A percentile compares a stretch with the other conserved stretches of the same genome.
Evolutionary conservation across 805 yeast species (phyloP).

Genomic region (Candida ovalis): DNA sequence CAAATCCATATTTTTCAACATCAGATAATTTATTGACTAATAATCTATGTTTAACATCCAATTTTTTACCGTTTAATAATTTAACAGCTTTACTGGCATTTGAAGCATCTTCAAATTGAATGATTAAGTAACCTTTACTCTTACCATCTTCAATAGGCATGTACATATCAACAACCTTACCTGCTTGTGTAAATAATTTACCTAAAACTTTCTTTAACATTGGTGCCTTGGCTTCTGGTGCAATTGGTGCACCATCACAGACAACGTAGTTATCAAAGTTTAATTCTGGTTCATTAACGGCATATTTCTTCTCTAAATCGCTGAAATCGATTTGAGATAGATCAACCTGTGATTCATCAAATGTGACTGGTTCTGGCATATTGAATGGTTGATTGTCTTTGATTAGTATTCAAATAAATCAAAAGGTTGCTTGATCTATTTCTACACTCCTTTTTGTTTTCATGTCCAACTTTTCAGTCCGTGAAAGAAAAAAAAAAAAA

Average conservation of each 20-base stretch:
- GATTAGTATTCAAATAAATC: too few species aligned
- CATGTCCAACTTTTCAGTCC: too few species aligned
- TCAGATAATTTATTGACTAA: constrained; percentile 79
- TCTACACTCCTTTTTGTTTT: too few species aligned
- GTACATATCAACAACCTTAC: constrained; percentile 72
- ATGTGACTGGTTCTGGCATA: constrained; percentile 22
- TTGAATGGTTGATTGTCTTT: constrained; percentile 4
- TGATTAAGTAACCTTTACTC: constrained; percentile 83
- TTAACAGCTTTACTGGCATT: constrained; percentile 77
- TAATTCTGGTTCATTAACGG: constrained; percentile 51
- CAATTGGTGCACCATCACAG: constrained; percentile 93
- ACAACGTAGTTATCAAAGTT: constrained; percentile 76
- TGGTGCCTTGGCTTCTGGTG: constrained; percentile 84
- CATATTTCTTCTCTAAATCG: constrained; percentile 77
- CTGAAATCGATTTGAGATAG: constrained; percentile 66
- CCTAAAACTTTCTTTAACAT: constrained; percentile 79
- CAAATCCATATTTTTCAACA: constrained; percentile 71
- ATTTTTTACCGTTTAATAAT: constrained; percentile 79
- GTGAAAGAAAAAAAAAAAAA: too few species aligned
- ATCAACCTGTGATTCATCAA: constrained; percentile 42
- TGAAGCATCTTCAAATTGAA: constrained; percentile 67
- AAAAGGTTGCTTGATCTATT: too few species aligned
- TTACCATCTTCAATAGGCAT: constrained; percentile 79
- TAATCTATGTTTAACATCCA: constrained; percentile 90
- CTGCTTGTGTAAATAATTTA: constrained; percentile 75